A percentile compares a stretch with the other conserved stretches of the same genome.
Conservation (phyloP, 805 yeast species). For the Saccharomycopsis microspora region DNA sequence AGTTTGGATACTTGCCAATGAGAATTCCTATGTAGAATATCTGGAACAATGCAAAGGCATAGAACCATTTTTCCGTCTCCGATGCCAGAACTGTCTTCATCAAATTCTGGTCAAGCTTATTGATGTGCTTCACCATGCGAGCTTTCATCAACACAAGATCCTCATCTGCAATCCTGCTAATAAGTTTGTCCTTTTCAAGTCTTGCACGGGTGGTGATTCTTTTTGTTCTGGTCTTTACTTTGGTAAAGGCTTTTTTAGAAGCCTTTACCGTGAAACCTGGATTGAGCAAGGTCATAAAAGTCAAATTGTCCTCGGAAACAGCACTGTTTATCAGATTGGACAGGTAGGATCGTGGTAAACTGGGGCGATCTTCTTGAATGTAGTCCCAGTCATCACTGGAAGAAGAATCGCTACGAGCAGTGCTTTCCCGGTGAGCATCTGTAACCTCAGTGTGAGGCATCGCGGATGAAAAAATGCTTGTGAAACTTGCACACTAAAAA, state of each 20-base stretch:
- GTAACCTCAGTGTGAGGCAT: neutral
- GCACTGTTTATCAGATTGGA: neutral
- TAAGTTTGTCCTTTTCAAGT: conserved; percentile 16
- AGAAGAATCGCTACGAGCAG: neutral
- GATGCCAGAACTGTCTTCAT: conserved; percentile 30
- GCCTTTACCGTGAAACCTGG: conserved; percentile 21
- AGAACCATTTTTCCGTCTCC: conserved; percentile 66
- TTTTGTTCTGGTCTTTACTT: conserved; percentile 10
- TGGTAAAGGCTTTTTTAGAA: conserved; percentile 18
- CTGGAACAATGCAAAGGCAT: conserved; percentile 56
- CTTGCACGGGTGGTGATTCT: conserved; percentile 17
- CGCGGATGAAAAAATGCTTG: neutral
- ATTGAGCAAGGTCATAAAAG: conserved; percentile 21
- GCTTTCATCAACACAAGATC: conserved; percentile 19
- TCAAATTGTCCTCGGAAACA: conserved; percentile 20
- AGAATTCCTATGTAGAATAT: conserved; percentile 65
- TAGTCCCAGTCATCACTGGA: conserved; percentile 12
- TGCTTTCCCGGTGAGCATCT: neutral
- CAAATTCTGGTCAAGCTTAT: conserved; percentile 27
- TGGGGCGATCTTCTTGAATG: neutral
- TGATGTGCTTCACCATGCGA: conserved; percentile 23
- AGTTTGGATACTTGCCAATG: conserved; percentile 67
- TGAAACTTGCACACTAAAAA: too few relatives aligned
- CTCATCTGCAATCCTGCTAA: conserved; percentile 16
- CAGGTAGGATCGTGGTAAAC: neutral